Percentiles rank a stretch among this genome's conserved stretches.
These are phyloP conservation scores for Trichophyton rubrum DNA, from an alignment of 2,329 filamentous ascomycete species.

Conservation along the genomic window DNA sequence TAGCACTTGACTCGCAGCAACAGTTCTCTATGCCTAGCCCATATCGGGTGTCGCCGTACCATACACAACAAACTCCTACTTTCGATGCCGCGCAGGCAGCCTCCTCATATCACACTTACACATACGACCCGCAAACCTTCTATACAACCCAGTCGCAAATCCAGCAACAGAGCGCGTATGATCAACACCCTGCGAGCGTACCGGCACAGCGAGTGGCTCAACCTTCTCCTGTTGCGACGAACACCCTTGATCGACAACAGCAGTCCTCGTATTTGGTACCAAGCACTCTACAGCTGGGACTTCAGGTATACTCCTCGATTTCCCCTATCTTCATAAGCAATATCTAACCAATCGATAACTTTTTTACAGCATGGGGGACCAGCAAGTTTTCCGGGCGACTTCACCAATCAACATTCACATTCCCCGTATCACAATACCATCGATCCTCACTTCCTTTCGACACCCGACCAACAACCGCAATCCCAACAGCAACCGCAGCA, in stretches of 20 bases:
- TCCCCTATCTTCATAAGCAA: background rate
- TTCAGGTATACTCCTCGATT: background rate
- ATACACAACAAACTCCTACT: constrained; percentile 11
- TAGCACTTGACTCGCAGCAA: constrained; percentile 15
- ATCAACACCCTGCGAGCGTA: background rate
- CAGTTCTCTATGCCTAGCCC: constrained; percentile 7
- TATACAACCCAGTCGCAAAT: constrained; percentile 16
- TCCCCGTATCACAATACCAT: constrained; percentile 26
- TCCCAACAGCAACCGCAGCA: background rate
- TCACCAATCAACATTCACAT: constrained; percentile 15
- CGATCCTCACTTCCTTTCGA: constrained; percentile 28
- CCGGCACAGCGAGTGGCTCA: background rate
- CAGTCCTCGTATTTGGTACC: background rate
- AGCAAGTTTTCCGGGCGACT: constrained; percentile 24
- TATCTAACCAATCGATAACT: background rate
- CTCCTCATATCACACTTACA: constrained; percentile 21
- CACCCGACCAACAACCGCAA: constrained; percentile 9
- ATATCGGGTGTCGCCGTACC: constrained; percentile 8
- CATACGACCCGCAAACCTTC: constrained; percentile 21
- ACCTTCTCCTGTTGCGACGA: background rate
- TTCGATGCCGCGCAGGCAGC: constrained; percentile 9
- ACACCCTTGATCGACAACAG: background rate
- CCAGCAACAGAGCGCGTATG: constrained; percentile 1
- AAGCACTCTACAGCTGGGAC: background rate
- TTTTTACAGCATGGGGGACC: constrained; percentile 7